Evolutionary conservation across 2,329 filamentous ascomycete species (phyloP).

Genomic region (Colletotrichum siamense): DNA sequence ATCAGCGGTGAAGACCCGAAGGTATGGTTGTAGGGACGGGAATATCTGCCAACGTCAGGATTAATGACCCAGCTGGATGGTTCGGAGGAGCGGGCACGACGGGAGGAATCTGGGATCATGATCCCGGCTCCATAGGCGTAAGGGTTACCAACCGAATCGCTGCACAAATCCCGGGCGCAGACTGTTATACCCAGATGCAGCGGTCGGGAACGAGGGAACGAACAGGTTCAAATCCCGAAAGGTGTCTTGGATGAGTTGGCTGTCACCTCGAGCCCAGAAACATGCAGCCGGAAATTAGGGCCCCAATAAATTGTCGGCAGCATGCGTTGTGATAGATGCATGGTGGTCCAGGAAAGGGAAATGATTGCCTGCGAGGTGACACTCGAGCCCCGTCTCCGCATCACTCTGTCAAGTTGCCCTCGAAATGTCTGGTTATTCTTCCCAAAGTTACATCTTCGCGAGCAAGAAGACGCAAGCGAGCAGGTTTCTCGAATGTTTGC

Average conservation of each 20-base stretch:
- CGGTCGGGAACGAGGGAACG: neutral
- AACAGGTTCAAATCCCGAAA: neutral
- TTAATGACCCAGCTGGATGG: slow-evolving; percentile 4
- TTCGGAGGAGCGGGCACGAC: slow-evolving; percentile 5
- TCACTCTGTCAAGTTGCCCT: neutral
- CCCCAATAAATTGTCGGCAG: neutral
- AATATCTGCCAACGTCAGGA: neutral
- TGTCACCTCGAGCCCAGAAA: neutral
- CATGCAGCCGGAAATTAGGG: neutral
- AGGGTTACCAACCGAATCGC: neutral
- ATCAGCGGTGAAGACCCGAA: neutral
- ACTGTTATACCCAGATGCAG: neutral
- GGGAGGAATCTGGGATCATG: neutral
- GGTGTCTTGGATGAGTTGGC: neutral
- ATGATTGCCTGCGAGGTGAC: neutral
- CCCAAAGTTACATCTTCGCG: neutral
- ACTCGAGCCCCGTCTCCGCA: neutral
- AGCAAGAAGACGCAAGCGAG: neutral
- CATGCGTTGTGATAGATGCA: neutral
- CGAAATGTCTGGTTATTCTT: neutral
- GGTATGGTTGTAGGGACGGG: neutral
- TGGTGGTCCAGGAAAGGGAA: neutral
- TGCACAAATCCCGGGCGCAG: neutral
- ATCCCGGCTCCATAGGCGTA: neutral
- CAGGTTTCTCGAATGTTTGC: neutral